Base-by-base conservation (phyloP, 768 basidiomycete species). In the Dioszegia hungarica region DNA sequence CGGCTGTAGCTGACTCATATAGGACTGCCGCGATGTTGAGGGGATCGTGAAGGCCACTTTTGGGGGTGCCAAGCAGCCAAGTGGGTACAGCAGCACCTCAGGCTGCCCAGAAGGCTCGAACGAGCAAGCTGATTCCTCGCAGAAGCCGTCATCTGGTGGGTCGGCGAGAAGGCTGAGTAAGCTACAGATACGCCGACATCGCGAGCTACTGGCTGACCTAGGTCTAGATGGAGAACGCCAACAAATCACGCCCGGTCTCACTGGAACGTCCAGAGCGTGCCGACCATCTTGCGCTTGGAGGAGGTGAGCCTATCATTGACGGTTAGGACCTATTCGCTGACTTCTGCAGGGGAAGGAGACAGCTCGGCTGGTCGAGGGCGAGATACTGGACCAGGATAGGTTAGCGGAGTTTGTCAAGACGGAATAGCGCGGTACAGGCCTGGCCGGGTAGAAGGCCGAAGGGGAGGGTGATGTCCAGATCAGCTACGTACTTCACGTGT, bases 321-420 rank as follows among this genome's bases (percentile, higher is more conserved):
- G 14, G 25, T 47, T 43, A 12, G 31, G n/a, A 5, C 28, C 15
- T 20, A n/a, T 59, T 41, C 3, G 34, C 20, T 51, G 27, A 38
- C 9, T 22, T 43, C 5, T 20, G 4, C 49, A 75, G 74, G 74
- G 74, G 15, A 65, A 67, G 24, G 74, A 75, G 43, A 64, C 60
- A 2, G 72, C 59, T 29, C 31, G 74, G 51, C 69, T 89, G 85
- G 41, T 90, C 83, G 3, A 90, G 86, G 75, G 88, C 87, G 52
- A 92, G 77, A 75, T 93, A 88, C 84, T 88, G 61, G 60, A 65
- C 52, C n/a, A 37, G 20, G 40, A 45, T 10, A 46, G 33, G 15
- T 37, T 60, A 37, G 46, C 39, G 31, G 45, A 48, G 0, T 63
- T 70, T 29, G 19, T 61, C 38, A 44, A 58, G 31, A 50, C 57